These are phyloP conservation scores for Salix brachista DNA, from an alignment of 345 rosid genomes.

Conservation along the genomic window DNA sequence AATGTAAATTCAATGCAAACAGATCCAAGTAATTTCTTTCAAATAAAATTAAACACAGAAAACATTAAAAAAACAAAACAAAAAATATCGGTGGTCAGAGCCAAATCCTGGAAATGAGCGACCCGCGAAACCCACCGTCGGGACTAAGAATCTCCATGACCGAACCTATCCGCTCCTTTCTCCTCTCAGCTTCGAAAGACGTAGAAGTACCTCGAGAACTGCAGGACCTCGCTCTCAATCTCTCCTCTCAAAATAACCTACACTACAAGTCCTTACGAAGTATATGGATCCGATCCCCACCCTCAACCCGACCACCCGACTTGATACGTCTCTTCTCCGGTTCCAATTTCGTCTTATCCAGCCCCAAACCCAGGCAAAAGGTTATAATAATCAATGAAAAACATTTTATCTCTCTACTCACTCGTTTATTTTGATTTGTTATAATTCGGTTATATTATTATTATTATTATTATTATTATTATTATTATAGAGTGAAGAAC, in stretches of 20 bases:
- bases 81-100: too few relatives aligned
- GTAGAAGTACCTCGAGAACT: slow-evolving; percentile 44
- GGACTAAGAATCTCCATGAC: slow-evolving; percentile 38
- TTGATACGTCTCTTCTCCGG: slow-evolving; percentile 49
- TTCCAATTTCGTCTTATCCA: slow-evolving; percentile 48
- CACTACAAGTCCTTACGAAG: slow-evolving; percentile 59
- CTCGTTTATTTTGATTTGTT: background rate
- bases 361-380: slow-evolving; percentile 82
- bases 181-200: slow-evolving; percentile 50
- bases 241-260: slow-evolving; percentile 33
- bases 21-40: too few relatives aligned
- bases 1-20: too few relatives aligned
- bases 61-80: background rate
- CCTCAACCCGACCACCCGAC: slow-evolving; percentile 53
- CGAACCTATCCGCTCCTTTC: slow-evolving; percentile 41
- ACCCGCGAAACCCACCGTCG: slow-evolving; percentile 6
- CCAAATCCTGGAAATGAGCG: slow-evolving; percentile 8
- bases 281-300: slow-evolving; percentile 49
- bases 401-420: background rate
- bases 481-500: slow-evolving; percentile 59
- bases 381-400: slow-evolving; percentile 18
- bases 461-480: background rate
- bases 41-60: too few relatives aligned
- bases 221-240: slow-evolving; percentile 49
- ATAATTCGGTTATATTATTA: background rate